Evolutionary conservation across 2,329 filamentous ascomycete species (phyloP).

Genomic region (Aspergillus novoparasiticus): DNA sequence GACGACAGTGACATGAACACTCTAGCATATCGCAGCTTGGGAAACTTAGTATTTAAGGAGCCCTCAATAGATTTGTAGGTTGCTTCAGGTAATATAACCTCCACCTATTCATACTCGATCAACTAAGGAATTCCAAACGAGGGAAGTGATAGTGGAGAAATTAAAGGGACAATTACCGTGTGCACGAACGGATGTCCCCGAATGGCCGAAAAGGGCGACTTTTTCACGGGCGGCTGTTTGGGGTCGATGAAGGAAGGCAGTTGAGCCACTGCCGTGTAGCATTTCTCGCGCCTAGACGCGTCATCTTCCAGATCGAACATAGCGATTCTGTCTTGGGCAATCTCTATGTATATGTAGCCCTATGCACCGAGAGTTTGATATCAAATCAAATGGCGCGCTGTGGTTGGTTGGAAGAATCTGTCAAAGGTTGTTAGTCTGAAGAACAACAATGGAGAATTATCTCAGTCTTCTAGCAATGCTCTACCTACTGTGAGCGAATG

Average conservation of each 20-base stretch:
- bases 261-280: conserved; percentile 70
- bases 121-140: conserved; percentile 31
- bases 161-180: conserved; percentile 51
- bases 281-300: conserved; percentile 57
- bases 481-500: not conserved
- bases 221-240: conserved; percentile 69
- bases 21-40: conserved; percentile 60
- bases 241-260: conserved; percentile 70
- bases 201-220: conserved; percentile 75
- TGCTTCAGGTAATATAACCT: conserved; percentile 72
- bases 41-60: conserved; percentile 51
- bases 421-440: not conserved
- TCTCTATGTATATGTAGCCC: not conserved
- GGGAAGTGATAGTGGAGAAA: not conserved
- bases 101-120: conserved; percentile 49
- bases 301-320: conserved; percentile 51
- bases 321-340: not conserved
- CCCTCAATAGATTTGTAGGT: conserved; percentile 57
- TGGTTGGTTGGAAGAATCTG: not conserved
- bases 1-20: conserved; percentile 74
- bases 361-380: not conserved
- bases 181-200: conserved; percentile 68
- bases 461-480: not conserved
- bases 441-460: not conserved
- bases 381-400: not conserved